These are phyloP conservation scores for Macrophomina tecta DNA, from an alignment of 2,329 filamentous ascomycete species.

Conservation along the genomic window DNA sequence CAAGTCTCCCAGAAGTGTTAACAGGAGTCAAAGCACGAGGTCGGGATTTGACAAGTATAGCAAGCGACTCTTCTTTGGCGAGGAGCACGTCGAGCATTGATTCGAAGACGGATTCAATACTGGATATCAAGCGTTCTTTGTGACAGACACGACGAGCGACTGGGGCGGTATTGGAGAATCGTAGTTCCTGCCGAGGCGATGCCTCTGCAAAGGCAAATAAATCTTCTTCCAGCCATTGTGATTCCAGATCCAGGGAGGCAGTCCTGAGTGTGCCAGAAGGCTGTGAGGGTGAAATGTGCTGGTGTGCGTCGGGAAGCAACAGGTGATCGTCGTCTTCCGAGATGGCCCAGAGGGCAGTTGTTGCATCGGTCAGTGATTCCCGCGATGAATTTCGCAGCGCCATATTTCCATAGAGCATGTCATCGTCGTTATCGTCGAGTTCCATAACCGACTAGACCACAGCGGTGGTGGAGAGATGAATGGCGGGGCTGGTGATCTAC, in stretches of 20 bases:
- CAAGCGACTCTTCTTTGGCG: slow-evolving; percentile 52
- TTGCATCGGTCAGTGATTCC: slow-evolving; percentile 29
- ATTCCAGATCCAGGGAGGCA: slow-evolving; percentile 33
- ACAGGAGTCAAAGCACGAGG: slow-evolving; percentile 29
- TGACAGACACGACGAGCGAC: neutral
- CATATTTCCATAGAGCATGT: slow-evolving; percentile 39
- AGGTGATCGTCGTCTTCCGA: slow-evolving; percentile 21
- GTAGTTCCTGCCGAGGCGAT: neutral
- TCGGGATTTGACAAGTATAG: slow-evolving; percentile 52
- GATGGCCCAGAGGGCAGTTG: neutral
- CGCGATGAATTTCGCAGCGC: slow-evolving; percentile 30
- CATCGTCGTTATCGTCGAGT: slow-evolving; percentile 36
- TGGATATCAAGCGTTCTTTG: slow-evolving; percentile 52
- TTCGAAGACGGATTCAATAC: slow-evolving; percentile 64
- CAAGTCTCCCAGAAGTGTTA: slow-evolving; percentile 29
- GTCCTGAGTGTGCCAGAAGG: neutral
- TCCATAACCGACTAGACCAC: slow-evolving; percentile 9
- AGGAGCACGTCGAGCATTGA: slow-evolving; percentile 60
- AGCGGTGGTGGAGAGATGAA: neutral
- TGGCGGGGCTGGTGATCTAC: slow-evolving; percentile 20
- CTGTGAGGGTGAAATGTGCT: neutral
- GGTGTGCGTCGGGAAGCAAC: slow-evolving; percentile 24
- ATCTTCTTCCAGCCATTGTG: slow-evolving; percentile 27
- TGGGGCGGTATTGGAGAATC: neutral
- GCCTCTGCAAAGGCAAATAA: slow-evolving; percentile 25